Percentiles rank a stretch among this genome's conserved stretches.
Evolutionary conservation across 768 basidiomycete species (phyloP).

Genomic region (Tricholomella constricta): DNA sequence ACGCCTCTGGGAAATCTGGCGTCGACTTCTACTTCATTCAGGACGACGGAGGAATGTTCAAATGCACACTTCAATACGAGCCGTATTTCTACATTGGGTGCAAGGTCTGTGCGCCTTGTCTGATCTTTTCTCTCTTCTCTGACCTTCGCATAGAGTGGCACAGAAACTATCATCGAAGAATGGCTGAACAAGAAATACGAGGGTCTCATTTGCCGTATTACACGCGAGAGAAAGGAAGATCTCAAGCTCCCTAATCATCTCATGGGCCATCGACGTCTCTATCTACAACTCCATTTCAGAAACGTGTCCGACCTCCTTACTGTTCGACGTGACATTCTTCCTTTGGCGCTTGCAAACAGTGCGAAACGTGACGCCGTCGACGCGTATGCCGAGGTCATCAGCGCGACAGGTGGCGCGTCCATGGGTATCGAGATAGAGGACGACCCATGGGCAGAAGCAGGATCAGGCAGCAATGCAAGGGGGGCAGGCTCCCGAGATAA

Average conservation of each 20-base stretch:
- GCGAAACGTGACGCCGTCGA: conserved; percentile 95
- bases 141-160: conserved; percentile 57
- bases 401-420: conserved; percentile 67
- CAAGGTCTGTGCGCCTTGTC: conserved; percentile 58
- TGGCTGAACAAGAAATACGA: conserved; percentile 95
- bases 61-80: conserved; percentile 88
- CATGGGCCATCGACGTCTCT: conserved; percentile 89
- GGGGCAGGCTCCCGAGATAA: conserved; percentile 48
- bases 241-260: conserved; percentile 95
- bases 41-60: conserved; percentile 96
- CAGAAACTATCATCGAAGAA: conserved; percentile 90
- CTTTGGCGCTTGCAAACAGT: conserved; percentile 86
- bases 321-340: conserved; percentile 86
- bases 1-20: conserved; percentile 82
- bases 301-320: conserved; percentile 91
- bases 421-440: conserved; percentile 73
- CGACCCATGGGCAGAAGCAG: conserved; percentile 50
- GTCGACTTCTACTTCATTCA: conserved; percentile 98
- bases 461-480: conserved; percentile 37
- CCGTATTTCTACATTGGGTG: conserved; percentile 94
- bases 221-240: conserved; percentile 88
- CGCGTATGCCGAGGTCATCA: conserved; percentile 96
- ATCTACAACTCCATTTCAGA: conserved; percentile 85
- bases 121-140: not conserved
- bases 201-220: conserved; percentile 77